Percentiles rank a stretch among this genome's conserved stretches.
phyloP scores from a whole-genome alignment of 257 asterid genomes.

The Misopates orontium region DNA sequence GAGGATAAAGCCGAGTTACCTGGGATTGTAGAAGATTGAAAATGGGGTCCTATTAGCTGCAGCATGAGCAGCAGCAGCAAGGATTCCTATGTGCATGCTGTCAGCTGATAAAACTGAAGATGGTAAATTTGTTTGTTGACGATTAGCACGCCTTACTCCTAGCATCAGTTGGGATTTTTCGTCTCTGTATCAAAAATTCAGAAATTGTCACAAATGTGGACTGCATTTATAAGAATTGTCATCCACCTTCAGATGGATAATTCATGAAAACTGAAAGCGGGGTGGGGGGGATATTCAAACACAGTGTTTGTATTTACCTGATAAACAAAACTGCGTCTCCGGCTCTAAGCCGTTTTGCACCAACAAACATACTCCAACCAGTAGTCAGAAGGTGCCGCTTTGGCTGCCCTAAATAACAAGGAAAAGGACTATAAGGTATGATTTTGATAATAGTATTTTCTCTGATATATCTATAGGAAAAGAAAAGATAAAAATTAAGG shows the following conservation, averaged over 20 bases:
- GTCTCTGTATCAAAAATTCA: slow-evolving; percentile 44
- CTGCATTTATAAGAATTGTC: no score
- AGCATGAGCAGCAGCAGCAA: slow-evolving; percentile 99
- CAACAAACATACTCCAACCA: slow-evolving; percentile 99
- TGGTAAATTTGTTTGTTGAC: slow-evolving; percentile 80
- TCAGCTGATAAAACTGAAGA: slow-evolving; percentile 97
- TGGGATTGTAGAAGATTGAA: slow-evolving; percentile 91
- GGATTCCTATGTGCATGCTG: slow-evolving; percentile 98
- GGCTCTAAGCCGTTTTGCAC: slow-evolving; percentile 90
- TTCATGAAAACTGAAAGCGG: no score
- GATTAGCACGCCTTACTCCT: slow-evolving; percentile 90
- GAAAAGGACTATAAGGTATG: slow-evolving; percentile 15
- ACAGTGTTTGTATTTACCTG: no score
- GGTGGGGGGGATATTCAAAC: no score
- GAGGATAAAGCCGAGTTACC: slow-evolving; percentile 37
- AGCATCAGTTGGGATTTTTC: slow-evolving; percentile 82
- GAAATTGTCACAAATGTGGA: no score
- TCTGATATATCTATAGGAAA: neutral
- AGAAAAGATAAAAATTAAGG: neutral
- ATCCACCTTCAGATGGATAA: no score
- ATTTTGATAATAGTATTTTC: neutral
- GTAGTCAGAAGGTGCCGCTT: slow-evolving; percentile 94
- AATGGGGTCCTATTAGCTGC: slow-evolving; percentile 83
- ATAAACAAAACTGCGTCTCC: slow-evolving; percentile 92
- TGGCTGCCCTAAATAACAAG: slow-evolving; percentile 74